Conservation (phyloP, 306 rosid species). For the Citrullus amarus region DNA sequence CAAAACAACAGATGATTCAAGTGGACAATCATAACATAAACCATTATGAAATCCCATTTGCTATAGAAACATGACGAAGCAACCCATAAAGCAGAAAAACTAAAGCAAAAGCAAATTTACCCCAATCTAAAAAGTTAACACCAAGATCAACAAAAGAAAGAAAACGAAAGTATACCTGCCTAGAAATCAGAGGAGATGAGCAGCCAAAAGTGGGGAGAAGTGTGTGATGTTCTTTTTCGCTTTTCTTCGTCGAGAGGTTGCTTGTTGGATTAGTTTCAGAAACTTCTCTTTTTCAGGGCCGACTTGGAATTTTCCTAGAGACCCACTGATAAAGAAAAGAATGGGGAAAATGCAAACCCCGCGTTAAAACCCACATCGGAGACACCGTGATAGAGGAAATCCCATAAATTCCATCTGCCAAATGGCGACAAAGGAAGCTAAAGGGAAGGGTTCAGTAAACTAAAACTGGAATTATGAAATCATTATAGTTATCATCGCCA, state of each 20-base stretch:
- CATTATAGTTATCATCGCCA: background rate
- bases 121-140: background rate
- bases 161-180: background rate
- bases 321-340: background rate
- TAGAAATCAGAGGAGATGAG: background rate
- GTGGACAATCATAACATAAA: background rate
- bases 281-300: background rate
- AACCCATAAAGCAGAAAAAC: conserved; percentile 3
- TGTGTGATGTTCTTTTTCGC: background rate
- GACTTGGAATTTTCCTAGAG: background rate
- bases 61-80: background rate
- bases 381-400: background rate
- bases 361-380: background rate
- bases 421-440: background rate
- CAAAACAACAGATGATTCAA: background rate
- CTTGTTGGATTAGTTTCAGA: background rate
- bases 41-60: background rate
- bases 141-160: background rate
- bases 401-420: background rate
- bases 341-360: background rate
- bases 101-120: background rate
- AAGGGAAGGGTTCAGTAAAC: background rate
- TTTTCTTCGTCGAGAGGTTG: background rate
- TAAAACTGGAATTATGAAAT: background rate
- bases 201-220: background rate